Base-by-base conservation (phyloP, 2,329 filamentous ascomycete genomes). In the Macrophomina pseudophaseolina region DNA sequence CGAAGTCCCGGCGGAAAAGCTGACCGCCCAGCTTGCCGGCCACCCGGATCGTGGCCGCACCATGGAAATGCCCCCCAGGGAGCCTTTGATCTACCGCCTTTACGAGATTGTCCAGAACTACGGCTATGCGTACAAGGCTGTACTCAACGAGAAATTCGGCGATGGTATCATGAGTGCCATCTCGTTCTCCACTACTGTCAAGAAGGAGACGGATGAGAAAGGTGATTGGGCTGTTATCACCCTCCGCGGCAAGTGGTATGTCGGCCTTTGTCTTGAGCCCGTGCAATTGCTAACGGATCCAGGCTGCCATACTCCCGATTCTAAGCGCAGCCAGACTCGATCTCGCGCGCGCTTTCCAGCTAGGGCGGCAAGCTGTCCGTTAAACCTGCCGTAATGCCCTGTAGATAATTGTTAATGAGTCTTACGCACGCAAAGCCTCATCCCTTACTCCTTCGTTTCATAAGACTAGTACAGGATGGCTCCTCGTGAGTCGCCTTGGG, bases 101-200 rank as follows among this genome's bases (percentile, higher is more conserved):
- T 97, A 93, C 78, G 94, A 98, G 84, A 91, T 97, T 76, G 90
- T 98, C 69, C 94, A 97, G 82, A 98, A 97, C 79, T 97, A 97
- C 75, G 94, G 94, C 1, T 96, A 97, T 78, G 92, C 94, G 0
- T 97, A 96, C 81, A 97, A 97, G 85, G 94, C 93, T 0, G 87
- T 98, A 4, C 78, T 97, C 79, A 97, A 98, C 72, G 94, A 98
- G 86, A 97, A 97, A 84, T 85, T 85, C 72, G 83, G 83, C 7
- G 83, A 85, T 68, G 94, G 94, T 1, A 98, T 98, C 75, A 97
- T 98, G 94, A 97, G 93, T 76, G 94, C 94, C 0, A 97, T 97
- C 75, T 88, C 89, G 16, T 97, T 97, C 79, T 91, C 88, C 63
- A 97, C 93, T 0, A 93, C 93, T 75, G 91, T 98, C 2, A 93